Conservation (phyloP, 1,284 basidiomycete species). For the Stygiomarasmius scandens region DNA sequence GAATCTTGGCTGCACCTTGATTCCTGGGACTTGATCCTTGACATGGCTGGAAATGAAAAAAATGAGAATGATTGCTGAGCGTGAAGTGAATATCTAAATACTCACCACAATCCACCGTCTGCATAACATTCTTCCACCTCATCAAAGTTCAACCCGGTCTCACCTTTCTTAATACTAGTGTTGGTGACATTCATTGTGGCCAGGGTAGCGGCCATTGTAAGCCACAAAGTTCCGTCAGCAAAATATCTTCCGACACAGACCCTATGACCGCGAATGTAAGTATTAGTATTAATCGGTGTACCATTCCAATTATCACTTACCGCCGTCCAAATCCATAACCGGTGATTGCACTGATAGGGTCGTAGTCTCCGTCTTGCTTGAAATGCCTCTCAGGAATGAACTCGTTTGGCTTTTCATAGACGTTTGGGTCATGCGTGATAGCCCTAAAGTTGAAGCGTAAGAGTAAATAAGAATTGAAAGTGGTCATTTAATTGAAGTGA, state of each 20-base stretch:
- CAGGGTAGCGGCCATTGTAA: conserved; percentile 1
- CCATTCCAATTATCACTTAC: not conserved
- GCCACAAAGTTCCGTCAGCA: conserved; percentile 7
- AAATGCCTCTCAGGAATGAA: conserved; percentile 9
- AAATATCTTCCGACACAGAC: conserved; percentile 10
- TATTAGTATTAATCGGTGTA: no score
- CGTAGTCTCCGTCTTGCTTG: not conserved
- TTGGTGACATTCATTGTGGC: conserved; percentile 4
- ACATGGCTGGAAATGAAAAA: no score
- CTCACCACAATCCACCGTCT: no score
- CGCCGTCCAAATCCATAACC: conserved; percentile 10
- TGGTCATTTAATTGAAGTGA: not conserved
- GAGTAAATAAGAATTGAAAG: not conserved
- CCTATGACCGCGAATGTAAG: not conserved
- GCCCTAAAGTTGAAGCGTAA: not conserved
- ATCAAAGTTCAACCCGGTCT: no score
- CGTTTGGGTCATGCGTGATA: conserved; percentile 4
- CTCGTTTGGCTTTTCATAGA: conserved; percentile 3
- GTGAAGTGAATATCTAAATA: no score
- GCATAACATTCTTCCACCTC: no score
- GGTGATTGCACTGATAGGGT: conserved; percentile 3
- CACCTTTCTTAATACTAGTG: no score
- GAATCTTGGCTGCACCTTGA: no score
- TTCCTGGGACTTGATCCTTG: no score
- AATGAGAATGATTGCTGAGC: no score